Base-by-base conservation (phyloP, 192 early-diverging fungal genomes). In the Coemansia sp. region DNA sequence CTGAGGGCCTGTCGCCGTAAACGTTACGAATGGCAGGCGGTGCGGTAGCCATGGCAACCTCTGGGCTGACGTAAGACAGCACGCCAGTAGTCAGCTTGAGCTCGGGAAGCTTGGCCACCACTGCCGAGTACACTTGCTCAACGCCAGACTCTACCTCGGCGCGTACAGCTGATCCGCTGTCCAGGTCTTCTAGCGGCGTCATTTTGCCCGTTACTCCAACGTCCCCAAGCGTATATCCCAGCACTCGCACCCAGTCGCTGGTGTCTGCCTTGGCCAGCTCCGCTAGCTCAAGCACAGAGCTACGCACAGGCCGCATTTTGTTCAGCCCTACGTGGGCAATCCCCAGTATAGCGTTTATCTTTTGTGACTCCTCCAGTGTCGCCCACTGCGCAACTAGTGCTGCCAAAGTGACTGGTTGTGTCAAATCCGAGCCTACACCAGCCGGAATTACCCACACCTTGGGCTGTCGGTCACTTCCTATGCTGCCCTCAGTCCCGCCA, bases 201-300 rank as follows among this genome's bases (percentile, higher is more conserved):
- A 70, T 69, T 33, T 43, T 65, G 21, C 77, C 77, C 21, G 51
- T 64, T 14, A 65, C 45, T 11, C 77, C 77, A 16, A 70, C 77
- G 11, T 66, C 60, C 50, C 77, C 77, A 26, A 79, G 50, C 18
- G 70, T 46, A 11, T 51, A 20, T 4, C 77, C 77, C n/a, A 79
- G 43, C 0, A 65, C 70, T 36, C 77, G 71, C 58, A 79, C 77
- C 77, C 77, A 79, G 60, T 73, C 71, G 65, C 71, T 79, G 36
- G 46, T 51, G 40, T 74, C 68, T 0, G 36, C 5, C 34, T 61
- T 67, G 38, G 67, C 68, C 23, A 79, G 62, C 62, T 64, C 37
- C 4, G 68, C 45, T 5, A 79, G 60, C 13, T 48, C 55, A 26
- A 43, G 48, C 13, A 62, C 77, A 16, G 66, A 64, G 34, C 61